Base-by-base conservation (phyloP, 1,284 basidiomycete genomes). In the Serendipita sp. region DNA sequence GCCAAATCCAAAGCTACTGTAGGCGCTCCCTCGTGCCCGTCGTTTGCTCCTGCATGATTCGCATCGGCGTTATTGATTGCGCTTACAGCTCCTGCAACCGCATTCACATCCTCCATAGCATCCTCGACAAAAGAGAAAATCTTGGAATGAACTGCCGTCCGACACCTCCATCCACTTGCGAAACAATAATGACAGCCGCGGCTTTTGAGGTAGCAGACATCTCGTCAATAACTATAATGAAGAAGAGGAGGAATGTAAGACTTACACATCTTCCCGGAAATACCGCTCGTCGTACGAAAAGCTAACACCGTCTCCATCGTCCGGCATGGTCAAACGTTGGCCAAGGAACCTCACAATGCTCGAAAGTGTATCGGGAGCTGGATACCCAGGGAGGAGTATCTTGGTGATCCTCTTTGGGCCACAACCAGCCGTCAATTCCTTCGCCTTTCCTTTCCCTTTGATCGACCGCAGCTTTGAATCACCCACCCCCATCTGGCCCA, bases 231-330 rank as follows among this genome's bases (percentile, higher is more conserved):
- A 22, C 22, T 1, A 22, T 22, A 1, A 22, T 22, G 22, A 1
- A 22, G 22, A 22, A 22, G 22, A 22, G 1, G 22, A 1, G 22
- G 22, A n/a, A 49, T 5, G n/a, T 2, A 29, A 2, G 8, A 49
- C 45, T 17, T 1, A 49, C 45, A 49, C 45, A 17, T 49, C 26
- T 49, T 49, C 45, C 45, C 26, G 6, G 15, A 49, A 49, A 2
- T 49, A 49, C 15, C 45, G 45, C 15, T 49, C 45, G 45, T 49
- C 45, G 45, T 49, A 49, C n/a, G 45, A 49, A 49, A 49, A 49
- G n/a, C 17, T 49, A 17, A 49, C 45, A 1, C 8, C 45, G 8
- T 49, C 45, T 6, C 45, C 45, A n/a, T 49, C 45, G 6, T n/a
- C 45, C 15, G 45, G 45, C 45, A 29, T 49, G 26, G 8, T 49